Base-by-base conservation (phyloP, 495 filamentous ascomycete genomes). In the Cercophora samala region DNA sequence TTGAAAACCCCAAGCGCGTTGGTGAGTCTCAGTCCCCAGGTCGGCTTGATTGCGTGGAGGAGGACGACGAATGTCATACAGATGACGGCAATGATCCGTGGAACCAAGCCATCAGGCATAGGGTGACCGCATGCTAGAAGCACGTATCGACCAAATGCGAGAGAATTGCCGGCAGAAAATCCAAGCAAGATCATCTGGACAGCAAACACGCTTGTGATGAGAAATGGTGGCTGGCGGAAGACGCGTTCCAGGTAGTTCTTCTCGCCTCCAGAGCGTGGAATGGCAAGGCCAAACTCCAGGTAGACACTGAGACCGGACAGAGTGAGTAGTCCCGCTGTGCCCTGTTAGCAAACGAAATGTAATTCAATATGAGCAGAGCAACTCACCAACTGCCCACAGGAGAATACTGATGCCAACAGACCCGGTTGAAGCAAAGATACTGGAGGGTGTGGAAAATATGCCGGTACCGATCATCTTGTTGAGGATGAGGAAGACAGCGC, bases 1-100 rank as follows among this genome's bases (percentile, higher is more conserved):
- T 91, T 91, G 77, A 88, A 80, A 13, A 88, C 76, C 21, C 87
- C 89, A 1, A 91, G 83, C 1, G 86, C 67, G 74, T 90, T 90
- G 51, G 85, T 83, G 5, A 90, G 80, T 17, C 83, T 79, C 58
- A 91, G 80, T 9, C 88, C 88, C 80, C 86, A 86, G 76, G 86
- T 88, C 26, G 86, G 79, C 1, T 84, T 80, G 8, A 78, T 74
- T 0, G 84, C 75, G 68, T 91, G 88, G n/a, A 90, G 75, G 0
- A 84, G 77, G 15, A 84, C 80, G 0, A 88, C 84, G 25, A 89
- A 78, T 58, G 86, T 87, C 1, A 69, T 65, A 58, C 70, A 72
- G 0, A 80, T 84, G 13, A 90, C 74, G 4, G 83, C 88, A 64
- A 90, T 83, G 5, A 79, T 82, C 29, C 88, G 85, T 51, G 86